phyloP scores from a whole-genome alignment of 371 early-diverging fungal species.

The Mortierella sp. region DNA sequence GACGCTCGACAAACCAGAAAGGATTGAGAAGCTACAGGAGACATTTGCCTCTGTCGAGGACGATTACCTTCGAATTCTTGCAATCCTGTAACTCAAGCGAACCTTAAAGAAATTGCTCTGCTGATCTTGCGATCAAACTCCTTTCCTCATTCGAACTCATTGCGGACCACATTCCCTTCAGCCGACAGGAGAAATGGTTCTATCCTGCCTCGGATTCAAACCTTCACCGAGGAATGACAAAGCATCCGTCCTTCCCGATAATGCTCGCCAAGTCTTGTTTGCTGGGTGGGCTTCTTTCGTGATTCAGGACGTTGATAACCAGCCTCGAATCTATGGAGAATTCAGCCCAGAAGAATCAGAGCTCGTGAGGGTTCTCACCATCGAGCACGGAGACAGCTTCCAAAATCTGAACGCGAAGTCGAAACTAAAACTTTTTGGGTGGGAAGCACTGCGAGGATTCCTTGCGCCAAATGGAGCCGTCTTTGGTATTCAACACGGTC shows the following conservation, averaged over 20 bases:
- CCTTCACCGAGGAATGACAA: background rate
- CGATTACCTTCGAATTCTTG: slow-evolving; percentile 80
- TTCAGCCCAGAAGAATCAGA: slow-evolving; percentile 16
- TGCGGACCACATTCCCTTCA: background rate
- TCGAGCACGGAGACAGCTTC: background rate
- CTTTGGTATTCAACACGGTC: slow-evolving; percentile 1
- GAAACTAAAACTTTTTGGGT: slow-evolving; percentile 21
- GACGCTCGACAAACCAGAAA: slow-evolving; percentile 71
- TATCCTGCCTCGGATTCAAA: slow-evolving; percentile 9
- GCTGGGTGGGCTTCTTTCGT: slow-evolving; percentile 31
- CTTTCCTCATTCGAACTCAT: background rate
- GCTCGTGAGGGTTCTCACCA: background rate
- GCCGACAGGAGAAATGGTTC: slow-evolving; percentile 5
- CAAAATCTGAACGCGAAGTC: background rate
- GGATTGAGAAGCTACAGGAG: slow-evolving; percentile 78
- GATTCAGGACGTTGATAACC: background rate
- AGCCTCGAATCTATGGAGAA: slow-evolving; percentile 16
- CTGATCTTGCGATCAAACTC: no score
- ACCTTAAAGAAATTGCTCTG: background rate
- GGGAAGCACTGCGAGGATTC: slow-evolving; percentile 31
- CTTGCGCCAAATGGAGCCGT: slow-evolving; percentile 13
- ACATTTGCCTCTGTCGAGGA: slow-evolving; percentile 80
- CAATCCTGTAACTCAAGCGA: slow-evolving; percentile 24
- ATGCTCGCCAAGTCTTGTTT: slow-evolving; percentile 10
- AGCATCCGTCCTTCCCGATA: background rate